A percentile compares a stretch with the other conserved stretches of the same genome.
These are phyloP conservation scores for Neurospora terricola DNA, from an alignment of 495 filamentous ascomycete species.

Conservation along the genomic window DNA sequence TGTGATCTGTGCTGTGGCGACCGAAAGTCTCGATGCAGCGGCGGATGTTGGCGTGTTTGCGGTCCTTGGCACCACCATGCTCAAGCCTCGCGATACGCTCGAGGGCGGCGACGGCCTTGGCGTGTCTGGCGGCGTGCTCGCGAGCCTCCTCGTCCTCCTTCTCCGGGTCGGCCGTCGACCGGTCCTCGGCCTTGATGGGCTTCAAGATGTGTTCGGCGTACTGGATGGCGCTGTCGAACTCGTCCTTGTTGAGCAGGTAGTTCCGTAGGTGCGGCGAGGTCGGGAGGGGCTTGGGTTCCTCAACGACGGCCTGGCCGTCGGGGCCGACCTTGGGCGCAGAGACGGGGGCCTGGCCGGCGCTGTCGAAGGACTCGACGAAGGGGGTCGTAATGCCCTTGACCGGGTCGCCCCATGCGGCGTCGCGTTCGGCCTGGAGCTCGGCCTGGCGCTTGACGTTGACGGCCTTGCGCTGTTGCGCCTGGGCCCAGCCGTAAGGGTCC, in stretches of 20 bases:
- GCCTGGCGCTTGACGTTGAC: slow-evolving; percentile 66
- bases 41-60: slow-evolving; percentile 65
- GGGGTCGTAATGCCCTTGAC: slow-evolving; percentile 67
- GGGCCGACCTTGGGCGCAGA: slow-evolving; percentile 27
- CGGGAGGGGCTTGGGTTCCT: slow-evolving; percentile 26
- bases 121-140: slow-evolving; percentile 36
- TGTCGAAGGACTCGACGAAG: slow-evolving; percentile 75
- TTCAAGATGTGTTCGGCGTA: slow-evolving; percentile 53
- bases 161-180: slow-evolving; percentile 33
- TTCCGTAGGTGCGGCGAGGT: slow-evolving; percentile 51
- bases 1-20: slow-evolving; percentile 74
- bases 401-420: slow-evolving; percentile 58
- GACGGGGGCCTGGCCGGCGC: slow-evolving; percentile 32
- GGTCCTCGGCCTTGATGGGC: slow-evolving; percentile 35
- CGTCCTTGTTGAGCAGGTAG: slow-evolving; percentile 56
- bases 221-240: slow-evolving; percentile 53
- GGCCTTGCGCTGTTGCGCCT: slow-evolving; percentile 67
- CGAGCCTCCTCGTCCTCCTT: slow-evolving; percentile 26
- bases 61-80: slow-evolving; percentile 67
- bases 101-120: slow-evolving; percentile 54
- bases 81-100: slow-evolving; percentile 62
- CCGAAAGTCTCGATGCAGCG: slow-evolving; percentile 83
- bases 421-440: slow-evolving; percentile 51
- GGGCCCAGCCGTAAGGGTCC: slow-evolving; percentile 59
- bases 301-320: slow-evolving; percentile 19